Base-by-base conservation (phyloP, 1,284 basidiomycete species). In the Trichosporon faecale region DNA sequence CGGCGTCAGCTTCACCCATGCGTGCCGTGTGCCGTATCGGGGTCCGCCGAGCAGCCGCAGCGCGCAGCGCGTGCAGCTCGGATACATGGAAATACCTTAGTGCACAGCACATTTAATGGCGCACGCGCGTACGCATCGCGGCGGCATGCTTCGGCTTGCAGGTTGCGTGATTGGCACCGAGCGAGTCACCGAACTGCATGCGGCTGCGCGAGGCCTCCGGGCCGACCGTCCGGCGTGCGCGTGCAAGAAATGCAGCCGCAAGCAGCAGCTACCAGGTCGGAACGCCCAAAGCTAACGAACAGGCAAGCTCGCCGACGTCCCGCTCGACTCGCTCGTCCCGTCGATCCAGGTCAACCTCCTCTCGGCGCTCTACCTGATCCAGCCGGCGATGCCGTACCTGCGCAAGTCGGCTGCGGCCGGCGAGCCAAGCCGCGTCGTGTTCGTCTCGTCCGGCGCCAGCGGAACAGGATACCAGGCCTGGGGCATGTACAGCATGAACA, bases 381-480 rank as follows among this genome's bases (percentile, higher is more conserved):
- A 85, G 61, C 76, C 82, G 3, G 80, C 86, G 0, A 78, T 87
- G 2, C 84, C 85, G 0, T 77, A 84, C 69, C 82, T 88, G 33
- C 80, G 85, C 11, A 76, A 79, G 52, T 65, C 78, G 0, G 76
- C 79, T 3, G 18, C 64, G 12, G 21, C 57, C 2, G 85, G 84
- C 0, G 12, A 52, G 27, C 72, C 70, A 18, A 27, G 46, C 23
- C 77, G 81, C 21, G 81, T 86, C 65, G 83, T 88, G 18, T 78
- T 87, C 33, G 86, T 87, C 16, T 85, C 83, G 5, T 85, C 84
- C 2, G 87, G 87, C 11, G 86, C 87, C 0, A 84, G 85, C 1
- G 79, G 80, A 2, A 82, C 81, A 0, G 84, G 84, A 9, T 84
- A 82, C 35, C 80, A 84, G 2, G 85, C 84, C 0, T 88, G 87